Evolutionary conservation across 2,329 filamentous ascomycete species (phyloP).

Genomic region (Coleophoma eucalyptorum): DNA sequence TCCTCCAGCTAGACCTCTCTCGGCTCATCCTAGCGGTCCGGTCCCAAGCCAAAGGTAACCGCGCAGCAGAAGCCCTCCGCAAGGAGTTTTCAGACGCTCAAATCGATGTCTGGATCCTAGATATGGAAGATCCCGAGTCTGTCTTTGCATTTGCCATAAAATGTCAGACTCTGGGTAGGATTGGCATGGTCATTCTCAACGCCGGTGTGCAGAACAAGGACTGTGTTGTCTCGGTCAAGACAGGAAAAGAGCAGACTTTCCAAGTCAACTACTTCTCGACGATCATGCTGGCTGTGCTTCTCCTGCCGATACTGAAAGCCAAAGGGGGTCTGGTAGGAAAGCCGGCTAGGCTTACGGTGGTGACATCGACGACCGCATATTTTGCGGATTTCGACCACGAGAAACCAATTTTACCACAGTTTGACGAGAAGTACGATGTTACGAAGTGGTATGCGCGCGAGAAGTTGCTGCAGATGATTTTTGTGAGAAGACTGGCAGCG

Average conservation of each 20-base stretch:
- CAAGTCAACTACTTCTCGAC: conserved; percentile 37
- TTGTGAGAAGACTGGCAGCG: conserved; percentile 11
- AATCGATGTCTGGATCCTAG: conserved; percentile 5
- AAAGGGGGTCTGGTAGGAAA: conserved; percentile 10
- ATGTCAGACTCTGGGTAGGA: conserved; percentile 1
- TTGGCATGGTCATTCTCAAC: conserved; percentile 4
- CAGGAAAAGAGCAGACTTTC: conserved; percentile 32
- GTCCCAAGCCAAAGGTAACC: conserved; percentile 34
- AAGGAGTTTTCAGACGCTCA: conserved; percentile 2
- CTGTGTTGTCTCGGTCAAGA: background rate
- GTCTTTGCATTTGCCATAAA: background rate
- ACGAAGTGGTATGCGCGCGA: conserved; percentile 7
- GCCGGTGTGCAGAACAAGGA: conserved; percentile 1
- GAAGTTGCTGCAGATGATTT: conserved; percentile 12
- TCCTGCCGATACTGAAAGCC: conserved; percentile 26
- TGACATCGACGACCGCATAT: conserved; percentile 24
- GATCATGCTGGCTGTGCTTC: conserved; percentile 26
- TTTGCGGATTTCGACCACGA: conserved; percentile 13
- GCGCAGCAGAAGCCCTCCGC: conserved; percentile 30
- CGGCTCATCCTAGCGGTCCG: conserved; percentile 34
- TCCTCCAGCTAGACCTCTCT: conserved; percentile 23
- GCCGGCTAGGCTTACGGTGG: conserved; percentile 26
- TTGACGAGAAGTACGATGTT: conserved; percentile 6
- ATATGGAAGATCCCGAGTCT: conserved; percentile 5
- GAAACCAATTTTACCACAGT: conserved; percentile 3